Base-by-base conservation (phyloP, 129 eudicot species). In the Escallonia rubra region DNA sequence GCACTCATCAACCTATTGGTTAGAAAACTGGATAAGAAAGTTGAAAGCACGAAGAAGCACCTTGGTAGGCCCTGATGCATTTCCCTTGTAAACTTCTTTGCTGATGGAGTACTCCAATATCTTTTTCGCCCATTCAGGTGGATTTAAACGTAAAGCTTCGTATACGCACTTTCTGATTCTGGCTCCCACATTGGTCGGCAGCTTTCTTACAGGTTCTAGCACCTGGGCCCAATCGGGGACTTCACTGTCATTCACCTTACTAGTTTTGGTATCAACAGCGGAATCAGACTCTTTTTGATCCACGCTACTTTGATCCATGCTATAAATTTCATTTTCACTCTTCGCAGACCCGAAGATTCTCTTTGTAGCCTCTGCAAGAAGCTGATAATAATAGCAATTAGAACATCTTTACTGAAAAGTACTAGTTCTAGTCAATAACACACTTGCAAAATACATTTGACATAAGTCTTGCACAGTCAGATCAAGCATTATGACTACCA, bases 61-160 rank as follows among this genome's bases (percentile, higher is more conserved):
- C 99, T 94, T 94, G 15, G 99, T 94, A 61, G 99, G 99, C 40
- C 99, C 99, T 10, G 99, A 94, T 39, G 99, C 99, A 78, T 94
- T 94, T 47, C 99, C 99, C 79, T 87, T 94, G 60, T 94, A 94
- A 34, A 94, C 97, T 77, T 81, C 97, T 63, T 87, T 94, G 79
- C 97, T 90, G 10, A 94, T 94, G 4, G 97, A 90, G 62, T 87
- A 85, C 65, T 82, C 87, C 79, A 94, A 72, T 54, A 64, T 83
- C 69, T 46, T 55, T 65, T 66, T 87, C 15, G 99, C 99, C 99
- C 99, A 94, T 67, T 90, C 97, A 4, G 99, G 99, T 49, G 99
- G 97, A 71, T 85, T 78, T 77, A 63, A 85, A 6, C 57, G 69
- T 64, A 94, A 64, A 59, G 96, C 87, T 53, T 79, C 93, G 72